phyloP scores from a whole-genome alignment of 2,329 filamentous ascomycete species.

The Penicillium brevicompactum region DNA sequence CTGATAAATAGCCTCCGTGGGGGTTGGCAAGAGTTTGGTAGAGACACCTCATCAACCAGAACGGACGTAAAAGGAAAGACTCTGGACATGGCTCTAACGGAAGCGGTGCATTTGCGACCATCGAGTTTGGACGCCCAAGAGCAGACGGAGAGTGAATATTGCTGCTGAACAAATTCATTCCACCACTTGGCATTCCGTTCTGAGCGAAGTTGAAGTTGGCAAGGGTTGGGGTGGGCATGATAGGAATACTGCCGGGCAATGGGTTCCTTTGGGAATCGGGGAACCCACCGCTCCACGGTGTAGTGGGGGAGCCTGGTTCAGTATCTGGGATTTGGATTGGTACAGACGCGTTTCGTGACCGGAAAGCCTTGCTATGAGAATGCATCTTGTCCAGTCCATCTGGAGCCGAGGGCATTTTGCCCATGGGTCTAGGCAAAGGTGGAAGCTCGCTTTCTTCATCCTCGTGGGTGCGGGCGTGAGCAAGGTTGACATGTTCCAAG shows the following conservation, averaged over 20 bases:
- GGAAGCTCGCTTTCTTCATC: slow-evolving; percentile 38
- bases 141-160: slow-evolving; percentile 70
- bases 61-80: slow-evolving; percentile 85
- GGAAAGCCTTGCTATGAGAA: slow-evolving; percentile 71
- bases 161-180: slow-evolving; percentile 80
- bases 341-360: slow-evolving; percentile 72
- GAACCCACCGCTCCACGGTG: slow-evolving; percentile 72
- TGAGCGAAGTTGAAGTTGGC: slow-evolving; percentile 60
- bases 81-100: slow-evolving; percentile 90
- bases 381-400: slow-evolving; percentile 65
- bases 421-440: slow-evolving; percentile 37
- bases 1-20: slow-evolving; percentile 87
- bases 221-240: slow-evolving; percentile 72
- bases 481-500: slow-evolving; percentile 43
- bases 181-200: slow-evolving; percentile 62
- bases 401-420: slow-evolving; percentile 44
- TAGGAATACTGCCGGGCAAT: slow-evolving; percentile 58
- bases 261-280: slow-evolving; percentile 49
- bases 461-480: slow-evolving; percentile 49
- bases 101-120: slow-evolving; percentile 67
- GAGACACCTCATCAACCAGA: slow-evolving; percentile 95
- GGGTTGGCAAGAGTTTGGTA: slow-evolving; percentile 92
- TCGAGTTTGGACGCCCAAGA: slow-evolving; percentile 66
- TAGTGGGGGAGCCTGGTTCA: slow-evolving; percentile 70
- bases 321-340: slow-evolving; percentile 61